These are phyloP conservation scores for Delitschia confertaspora DNA, from an alignment of 495 filamentous ascomycete species.

Conservation along the genomic window DNA sequence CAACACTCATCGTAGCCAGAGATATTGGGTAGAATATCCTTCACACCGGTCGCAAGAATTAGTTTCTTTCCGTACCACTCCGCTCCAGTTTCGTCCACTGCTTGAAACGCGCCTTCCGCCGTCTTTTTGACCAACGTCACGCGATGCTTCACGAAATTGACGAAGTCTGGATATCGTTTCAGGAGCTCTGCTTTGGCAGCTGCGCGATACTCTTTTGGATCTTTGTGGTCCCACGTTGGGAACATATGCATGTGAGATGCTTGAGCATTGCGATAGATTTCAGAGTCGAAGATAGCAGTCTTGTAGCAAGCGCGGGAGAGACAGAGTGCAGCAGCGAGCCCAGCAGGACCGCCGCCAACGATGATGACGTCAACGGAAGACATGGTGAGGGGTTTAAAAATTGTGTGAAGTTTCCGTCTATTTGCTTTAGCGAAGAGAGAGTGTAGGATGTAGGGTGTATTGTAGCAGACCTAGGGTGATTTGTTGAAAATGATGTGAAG, in stretches of 20 bases:
- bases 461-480: too few relatives aligned
- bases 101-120: constrained; percentile 35
- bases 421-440: too few relatives aligned
- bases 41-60: constrained; percentile 15
- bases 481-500: too few relatives aligned
- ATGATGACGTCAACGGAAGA: constrained; percentile 42
- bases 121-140: constrained; percentile 30
- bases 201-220: constrained; percentile 15
- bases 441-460: too few relatives aligned
- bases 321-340: constrained; percentile 40
- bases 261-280: constrained; percentile 42
- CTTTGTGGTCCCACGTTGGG: constrained; percentile 37
- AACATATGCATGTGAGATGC: constrained; percentile 46
- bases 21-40: constrained; percentile 18
- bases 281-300: constrained; percentile 43
- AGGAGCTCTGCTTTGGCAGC: too few relatives aligned
- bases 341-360: constrained; percentile 50
- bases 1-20: constrained; percentile 15
- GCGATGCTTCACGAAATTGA: too few relatives aligned
- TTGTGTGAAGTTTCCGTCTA: too few relatives aligned
- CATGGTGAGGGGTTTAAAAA: constrained; percentile 3
- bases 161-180: too few relatives aligned
- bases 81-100: not conserved
- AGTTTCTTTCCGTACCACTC: constrained; percentile 16
- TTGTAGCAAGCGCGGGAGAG: constrained; percentile 44